Conservation (phyloP, 768 basidiomycete genomes). For the Suillus discolor region DNA sequence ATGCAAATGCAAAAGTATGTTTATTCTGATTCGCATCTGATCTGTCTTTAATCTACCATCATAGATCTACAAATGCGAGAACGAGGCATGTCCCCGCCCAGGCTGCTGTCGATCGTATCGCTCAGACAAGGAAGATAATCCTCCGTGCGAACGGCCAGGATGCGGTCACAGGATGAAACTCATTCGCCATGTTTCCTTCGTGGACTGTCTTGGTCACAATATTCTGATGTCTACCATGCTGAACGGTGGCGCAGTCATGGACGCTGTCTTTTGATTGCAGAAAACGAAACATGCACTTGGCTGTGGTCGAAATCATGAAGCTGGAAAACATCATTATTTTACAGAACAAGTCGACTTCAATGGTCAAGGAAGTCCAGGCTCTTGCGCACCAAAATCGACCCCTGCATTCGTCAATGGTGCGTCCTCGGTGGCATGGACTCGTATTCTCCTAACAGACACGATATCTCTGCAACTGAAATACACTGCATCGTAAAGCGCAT, state of each 20-base stretch:
- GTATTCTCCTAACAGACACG: conserved; percentile 63
- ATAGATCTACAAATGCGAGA: conserved; percentile 82
- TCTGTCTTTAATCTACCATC: conserved; percentile 11
- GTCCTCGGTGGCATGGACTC: conserved; percentile 18
- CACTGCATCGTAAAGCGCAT: conserved; percentile 96
- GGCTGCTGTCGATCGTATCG: conserved; percentile 93
- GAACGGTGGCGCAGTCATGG: conserved; percentile 99
- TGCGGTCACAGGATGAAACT: conserved; percentile 91
- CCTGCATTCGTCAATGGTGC: conserved; percentile 91
- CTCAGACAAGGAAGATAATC: conserved; percentile 62
- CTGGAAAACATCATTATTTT: conserved; percentile 96
- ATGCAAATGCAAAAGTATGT: conserved; percentile 96
- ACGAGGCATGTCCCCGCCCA: conserved; percentile 79
- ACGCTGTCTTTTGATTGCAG: conserved; percentile 94
- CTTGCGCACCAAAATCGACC: conserved; percentile 95
- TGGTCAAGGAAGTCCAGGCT: conserved; percentile 92
- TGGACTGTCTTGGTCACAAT: conserved; percentile 97
- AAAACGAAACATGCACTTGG: conserved; percentile 97
- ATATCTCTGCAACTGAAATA: conserved; percentile 97
- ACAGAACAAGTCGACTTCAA: conserved; percentile 99
- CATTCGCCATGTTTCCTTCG: conserved; percentile 96
- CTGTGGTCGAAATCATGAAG: conserved; percentile 99
- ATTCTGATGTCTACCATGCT: conserved; percentile 99
- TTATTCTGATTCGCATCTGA: conserved; percentile 11
- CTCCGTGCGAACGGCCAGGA: conserved; percentile 90